Base-by-base conservation (phyloP, 306 rosid genomes). In the Macrotyloma uniflorum region DNA sequence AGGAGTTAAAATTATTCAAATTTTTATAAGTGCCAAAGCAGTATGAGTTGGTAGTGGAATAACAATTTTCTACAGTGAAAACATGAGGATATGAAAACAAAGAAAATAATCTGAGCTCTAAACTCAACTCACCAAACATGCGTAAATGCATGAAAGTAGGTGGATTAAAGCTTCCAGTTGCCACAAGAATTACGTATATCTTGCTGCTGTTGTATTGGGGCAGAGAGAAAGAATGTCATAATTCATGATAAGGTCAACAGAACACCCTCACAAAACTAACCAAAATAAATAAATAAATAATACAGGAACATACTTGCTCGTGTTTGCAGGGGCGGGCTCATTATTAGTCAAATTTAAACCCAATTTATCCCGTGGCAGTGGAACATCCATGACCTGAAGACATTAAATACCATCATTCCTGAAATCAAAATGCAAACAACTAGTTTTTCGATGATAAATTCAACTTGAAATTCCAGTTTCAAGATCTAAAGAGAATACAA, bases 91-190 rank as follows among this genome's bases (percentile, higher is more conserved):
- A 26, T 4, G 11, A 16, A 23, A 45, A 59, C 32, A 58, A 18
- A 38, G 6, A 22, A 58, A 70, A 20, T 23, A 46, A 76, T 30
- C 19, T 55, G 53, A 79, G 64, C 9, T 32, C 14, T 12, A 23
- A 76, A 67, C 10, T 49, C 38, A 79, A 86, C 91, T 86, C 65
- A 94, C 98, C 98, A 36, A 92, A 83, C 89, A 94, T 82, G 77
- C 97, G 97, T 55, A 92, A 85, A 86, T 94, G 98, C 97, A 94
- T 94, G 72, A 85, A 92, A 26, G 98, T 94, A 22, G 98, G 95
- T 51, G 98, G 97, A 80, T 92, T 94, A 89, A 94, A 94, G 85
- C 98, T 94, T 86, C 95, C 95, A 28, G 92, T 87, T 47, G 93
- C 90, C 14, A 92, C 89, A 54, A 94, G 89, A 76, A 89, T 84